Evolutionary conservation across 805 yeast species (phyloP).

Genomic region (Lachancea sp.): DNA sequence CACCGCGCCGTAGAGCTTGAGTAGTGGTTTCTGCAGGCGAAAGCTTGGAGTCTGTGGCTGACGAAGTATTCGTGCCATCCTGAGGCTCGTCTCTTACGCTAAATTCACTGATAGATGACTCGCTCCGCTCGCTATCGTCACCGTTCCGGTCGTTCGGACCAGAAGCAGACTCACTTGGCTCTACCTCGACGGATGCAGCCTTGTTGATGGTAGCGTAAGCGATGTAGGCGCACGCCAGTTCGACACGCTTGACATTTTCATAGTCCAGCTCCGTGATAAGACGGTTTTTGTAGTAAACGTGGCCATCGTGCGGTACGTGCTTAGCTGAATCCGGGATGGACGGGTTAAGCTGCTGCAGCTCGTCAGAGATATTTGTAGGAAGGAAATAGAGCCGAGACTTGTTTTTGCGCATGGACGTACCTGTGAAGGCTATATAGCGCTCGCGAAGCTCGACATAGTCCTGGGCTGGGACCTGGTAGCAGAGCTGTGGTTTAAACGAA

Average conservation of each 20-base stretch:
- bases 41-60: conserved; percentile 7
- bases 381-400: conserved; percentile 19
- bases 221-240: conserved; percentile 21
- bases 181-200: conserved; percentile 20
- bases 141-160: neutral
- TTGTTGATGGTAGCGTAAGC: conserved; percentile 23
- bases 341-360: conserved; percentile 22
- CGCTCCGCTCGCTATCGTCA: conserved; percentile 1
- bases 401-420: conserved; percentile 24
- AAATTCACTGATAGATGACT: neutral
- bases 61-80: neutral
- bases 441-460: conserved; percentile 19
- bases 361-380: conserved; percentile 24
- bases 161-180: no score
- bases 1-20: conserved; percentile 51
- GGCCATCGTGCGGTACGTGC: conserved; percentile 16
- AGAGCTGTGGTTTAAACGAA: conserved; percentile 24
- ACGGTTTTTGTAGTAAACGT: conserved; percentile 21
- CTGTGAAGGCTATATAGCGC: conserved; percentile 22
- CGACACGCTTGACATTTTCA: conserved; percentile 22
- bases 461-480: conserved; percentile 22
- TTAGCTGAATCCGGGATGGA: conserved; percentile 22
- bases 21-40: conserved; percentile 18
- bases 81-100: neutral
- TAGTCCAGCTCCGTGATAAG: conserved; percentile 22